Evolutionary conservation across 1,139 yeast species (phyloP).

Genomic region (Lodderomyces orthopsilosis): DNA sequence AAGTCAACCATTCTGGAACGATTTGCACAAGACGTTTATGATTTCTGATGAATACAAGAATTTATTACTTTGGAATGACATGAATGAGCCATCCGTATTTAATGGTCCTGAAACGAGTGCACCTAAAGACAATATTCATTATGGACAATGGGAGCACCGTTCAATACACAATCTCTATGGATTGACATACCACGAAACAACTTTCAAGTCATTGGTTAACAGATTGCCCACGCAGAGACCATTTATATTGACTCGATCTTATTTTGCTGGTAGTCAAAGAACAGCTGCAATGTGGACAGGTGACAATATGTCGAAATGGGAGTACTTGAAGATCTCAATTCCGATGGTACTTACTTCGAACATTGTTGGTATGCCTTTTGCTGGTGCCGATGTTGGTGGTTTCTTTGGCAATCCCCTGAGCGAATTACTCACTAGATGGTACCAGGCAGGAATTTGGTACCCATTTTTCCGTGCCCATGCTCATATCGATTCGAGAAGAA

Average conservation of each 20-base stretch:
- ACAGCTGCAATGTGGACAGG: slow-evolving; percentile 98
- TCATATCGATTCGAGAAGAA: slow-evolving; percentile 84
- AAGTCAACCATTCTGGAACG: slow-evolving; percentile 60
- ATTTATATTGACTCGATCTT: slow-evolving; percentile 84
- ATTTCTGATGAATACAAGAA: slow-evolving; percentile 45
- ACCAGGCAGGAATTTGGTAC: slow-evolving; percentile 92
- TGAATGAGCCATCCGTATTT: slow-evolving; percentile 96
- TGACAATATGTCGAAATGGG: slow-evolving; percentile 94
- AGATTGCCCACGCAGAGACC: slow-evolving; percentile 63
- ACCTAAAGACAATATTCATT: slow-evolving; percentile 76
- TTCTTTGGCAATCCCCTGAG: slow-evolving; percentile 85
- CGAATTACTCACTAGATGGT: slow-evolving; percentile 88
- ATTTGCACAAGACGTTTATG: slow-evolving; percentile 40
- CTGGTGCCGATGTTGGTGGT: slow-evolving; percentile 97
- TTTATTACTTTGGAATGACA: slow-evolving; percentile 91
- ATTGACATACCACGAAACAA: slow-evolving; percentile 72
- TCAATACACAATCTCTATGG: slow-evolving; percentile 88
- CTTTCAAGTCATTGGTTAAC: slow-evolving; percentile 60
- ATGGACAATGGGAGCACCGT: slow-evolving; percentile 84
- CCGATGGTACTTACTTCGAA: slow-evolving; percentile 88
- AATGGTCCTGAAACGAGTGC: slow-evolving; percentile 92
- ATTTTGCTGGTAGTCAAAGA: slow-evolving; percentile 87
- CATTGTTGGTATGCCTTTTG: slow-evolving; percentile 84
- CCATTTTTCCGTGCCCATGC: slow-evolving; percentile 98
- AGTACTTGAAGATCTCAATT: slow-evolving; percentile 69